These are phyloP conservation scores for Alternaria dauci DNA, from an alignment of 2,329 filamentous ascomycete genomes.

Conservation along the genomic window DNA sequence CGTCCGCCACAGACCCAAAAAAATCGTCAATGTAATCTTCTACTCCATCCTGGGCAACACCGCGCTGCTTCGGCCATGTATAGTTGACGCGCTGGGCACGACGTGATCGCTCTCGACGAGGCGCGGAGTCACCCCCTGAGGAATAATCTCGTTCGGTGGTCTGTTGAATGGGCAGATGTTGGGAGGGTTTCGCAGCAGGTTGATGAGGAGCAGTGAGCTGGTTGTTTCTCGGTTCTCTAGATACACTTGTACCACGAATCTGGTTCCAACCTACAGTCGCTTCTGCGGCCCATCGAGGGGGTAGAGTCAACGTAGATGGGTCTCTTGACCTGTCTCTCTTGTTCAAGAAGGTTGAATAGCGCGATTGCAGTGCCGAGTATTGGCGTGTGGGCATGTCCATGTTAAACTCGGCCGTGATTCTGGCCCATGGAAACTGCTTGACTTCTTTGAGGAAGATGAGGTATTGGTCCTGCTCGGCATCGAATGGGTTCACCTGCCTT, in stretches of 20 bases:
- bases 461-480: conserved; percentile 38
- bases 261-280: conserved; percentile 33
- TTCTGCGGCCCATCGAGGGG: conserved; percentile 38
- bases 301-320: conserved; percentile 31
- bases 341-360: conserved; percentile 39
- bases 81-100: conserved; percentile 42
- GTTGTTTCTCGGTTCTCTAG: not conserved
- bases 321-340: conserved; percentile 38
- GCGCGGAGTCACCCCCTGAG: conserved; percentile 28
- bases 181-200: not conserved
- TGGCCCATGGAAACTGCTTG: conserved; percentile 46
- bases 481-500: conserved; percentile 14
- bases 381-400: conserved; percentile 45
- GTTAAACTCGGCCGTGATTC: conserved; percentile 42
- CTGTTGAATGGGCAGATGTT: conserved; percentile 3
- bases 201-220: not conserved
- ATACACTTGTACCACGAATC: conserved; percentile 20
- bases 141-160: conserved; percentile 26
- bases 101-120: conserved; percentile 26
- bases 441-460: conserved; percentile 55
- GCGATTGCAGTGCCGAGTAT: conserved; percentile 32
- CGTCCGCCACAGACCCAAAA: conserved; percentile 1
- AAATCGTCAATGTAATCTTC: conserved; percentile 12
- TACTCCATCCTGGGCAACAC: not conserved
- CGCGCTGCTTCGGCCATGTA: conserved; percentile 32